Base-by-base conservation (phyloP, 495 filamentous ascomycete species). In the Durotheca rogersii region DNA sequence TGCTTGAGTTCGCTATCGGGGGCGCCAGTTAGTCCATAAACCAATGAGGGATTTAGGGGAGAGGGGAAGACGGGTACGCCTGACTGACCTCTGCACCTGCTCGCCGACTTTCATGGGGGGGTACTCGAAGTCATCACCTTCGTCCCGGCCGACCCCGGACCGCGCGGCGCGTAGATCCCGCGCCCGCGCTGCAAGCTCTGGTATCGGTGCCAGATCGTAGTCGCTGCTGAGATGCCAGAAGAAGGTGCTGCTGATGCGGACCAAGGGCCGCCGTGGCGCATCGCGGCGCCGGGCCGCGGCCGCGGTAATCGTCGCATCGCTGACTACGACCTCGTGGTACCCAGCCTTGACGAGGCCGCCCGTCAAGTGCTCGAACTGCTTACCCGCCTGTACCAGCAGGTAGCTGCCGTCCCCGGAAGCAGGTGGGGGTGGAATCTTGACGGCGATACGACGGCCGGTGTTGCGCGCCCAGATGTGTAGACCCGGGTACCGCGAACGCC, bases 391-490 rank as follows among this genome's bases (percentile, higher is more conserved):
- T 2, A 78, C 75, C 6, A 78, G 68, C 10, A 78, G 65, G 54
- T 75, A 64, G 56, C 70, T 74, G 11, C 75, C 74, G 18, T 9
- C 31, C 21, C 6, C 11, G 7, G 6, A 27, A 16, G 9, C 11
- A 5, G 6, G 9, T 27, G 49, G 38, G 1, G 44, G 46, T 1
- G 75, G 75, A 49, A 78, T 78, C 63, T 64, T 66, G 48, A 78
- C 75, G 50, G 73, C 53, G 59, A 78, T 77, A 40, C 67, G 67
- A 15, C 61, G 63, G 21, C 75, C 75, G 17, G 72, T 78, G 67
- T 78, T 78, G 43, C 75, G 72, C 33, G 75, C 75, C 75, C 75
- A 78, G 49, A 78, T 70, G 71, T 78, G 71, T 54, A 78, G 61
- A 33, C 75, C 75, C 2, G 75, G 73, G 41, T 78, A 78, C 30